Evolutionary conservation across 2,329 filamentous ascomycete species (phyloP), one percentile per base, ranked within the genome.

Genomic region (Botryotinia globosa): DNA sequence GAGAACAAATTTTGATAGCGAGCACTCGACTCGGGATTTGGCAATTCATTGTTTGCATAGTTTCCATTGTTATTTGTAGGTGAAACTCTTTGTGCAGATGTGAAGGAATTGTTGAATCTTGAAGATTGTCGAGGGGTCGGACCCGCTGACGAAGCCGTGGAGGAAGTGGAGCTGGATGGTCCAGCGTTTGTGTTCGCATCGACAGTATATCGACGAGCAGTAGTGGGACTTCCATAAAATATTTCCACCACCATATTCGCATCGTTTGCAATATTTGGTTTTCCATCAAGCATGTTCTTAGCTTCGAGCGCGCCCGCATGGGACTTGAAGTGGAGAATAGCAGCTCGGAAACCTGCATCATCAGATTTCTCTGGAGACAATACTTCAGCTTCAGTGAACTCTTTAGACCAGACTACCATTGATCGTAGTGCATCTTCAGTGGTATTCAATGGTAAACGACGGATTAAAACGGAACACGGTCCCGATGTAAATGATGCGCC

Each of bases 1-100:
- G 90, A 91, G 82, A 93, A 94, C 39, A 93, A 82, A 74, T 84
- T 89, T 76, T 90, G 88, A 76, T 89, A 89, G 73, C 85, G 84
- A 25, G 83, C 80, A 70, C 79, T 86, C 6, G 84, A 82, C 45
- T 90, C 89, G 4, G 87, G 84, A 69, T 87, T 86, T n/a, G 87
- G 84, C 66, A 91, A 85, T 74, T 92, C 89, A 74, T 85, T 86
- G 72, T 85, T 86, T 76, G 85, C 84, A 77, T 86, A 86, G 69
- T 84, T 82, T 59, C 84, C 84, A 74, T 86, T 89, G 73, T 86
- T 89, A 72, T 87, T 85, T 5, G 90, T 87, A 54, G 89, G 89
- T 39, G 90, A 81, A 5, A 81, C 76, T 74, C 79, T 73, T 63
- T 80, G 79, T 44, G 75, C 71, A 45, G 75, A 72, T 66, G 90